Conservation (phyloP, 2,329 filamentous ascomycete species). For the Aspergillus sp. region DNA sequence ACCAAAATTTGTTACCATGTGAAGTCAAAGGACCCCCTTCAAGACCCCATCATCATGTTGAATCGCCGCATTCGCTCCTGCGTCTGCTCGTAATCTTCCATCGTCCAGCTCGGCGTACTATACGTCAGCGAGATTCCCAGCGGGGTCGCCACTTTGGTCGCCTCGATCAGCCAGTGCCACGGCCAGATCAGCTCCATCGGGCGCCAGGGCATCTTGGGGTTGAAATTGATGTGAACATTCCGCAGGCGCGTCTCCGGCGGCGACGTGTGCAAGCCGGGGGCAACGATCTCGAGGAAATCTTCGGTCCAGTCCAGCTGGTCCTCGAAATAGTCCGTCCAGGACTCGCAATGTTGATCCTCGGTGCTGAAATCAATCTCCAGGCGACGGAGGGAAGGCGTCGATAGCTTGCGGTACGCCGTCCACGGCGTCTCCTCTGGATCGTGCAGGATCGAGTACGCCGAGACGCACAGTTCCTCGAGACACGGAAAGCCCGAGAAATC, state of each 20-base stretch:
- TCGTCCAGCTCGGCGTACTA: background rate
- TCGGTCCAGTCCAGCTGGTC: background rate
- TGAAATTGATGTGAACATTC: background rate
- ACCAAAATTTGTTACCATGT: background rate
- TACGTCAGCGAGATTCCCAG: background rate
- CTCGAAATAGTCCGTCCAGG: background rate
- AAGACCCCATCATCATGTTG: background rate
- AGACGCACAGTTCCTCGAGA: background rate
- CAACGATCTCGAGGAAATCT: background rate
- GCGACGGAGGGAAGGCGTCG: background rate
- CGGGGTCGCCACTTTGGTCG: background rate
- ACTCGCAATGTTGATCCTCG: background rate
- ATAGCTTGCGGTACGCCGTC: background rate
- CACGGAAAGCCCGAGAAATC: background rate
- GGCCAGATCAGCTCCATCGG: background rate
- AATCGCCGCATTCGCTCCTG: background rate
- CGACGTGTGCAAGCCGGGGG: background rate
- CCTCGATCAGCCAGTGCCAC: background rate
- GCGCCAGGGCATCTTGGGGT: background rate
- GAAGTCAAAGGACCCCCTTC: background rate
- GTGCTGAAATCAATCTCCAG: background rate
- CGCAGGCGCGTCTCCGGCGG: background rate
- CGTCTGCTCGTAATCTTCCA: background rate
- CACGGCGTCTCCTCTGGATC: background rate
- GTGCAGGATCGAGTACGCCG: background rate